Percentiles rank a stretch among this genome's conserved stretches.
Conservation (phyloP, 371 early-diverging fungal genomes). For the Mortierella polycephala region DNA sequence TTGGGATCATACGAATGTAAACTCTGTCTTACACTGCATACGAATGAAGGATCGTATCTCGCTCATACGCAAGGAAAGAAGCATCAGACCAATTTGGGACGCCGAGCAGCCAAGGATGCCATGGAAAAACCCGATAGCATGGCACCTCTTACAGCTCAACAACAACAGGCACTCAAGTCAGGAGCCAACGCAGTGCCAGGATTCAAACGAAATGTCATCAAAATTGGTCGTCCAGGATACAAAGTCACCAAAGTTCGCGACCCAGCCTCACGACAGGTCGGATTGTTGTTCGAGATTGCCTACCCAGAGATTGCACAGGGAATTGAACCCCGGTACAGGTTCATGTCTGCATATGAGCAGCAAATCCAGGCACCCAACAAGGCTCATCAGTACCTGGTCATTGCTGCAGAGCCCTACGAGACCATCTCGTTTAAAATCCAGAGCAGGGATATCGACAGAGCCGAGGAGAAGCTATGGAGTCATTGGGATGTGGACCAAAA, state of each 20-base stretch:
- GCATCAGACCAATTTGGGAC: constrained; percentile 95
- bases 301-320: constrained; percentile 90
- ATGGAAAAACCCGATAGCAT: constrained; percentile 71
- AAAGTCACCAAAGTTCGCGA: constrained; percentile 95
- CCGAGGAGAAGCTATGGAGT: constrained; percentile 88
- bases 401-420: constrained; percentile 98
- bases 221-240: constrained; percentile 98
- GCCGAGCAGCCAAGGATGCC: constrained; percentile 94
- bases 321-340: constrained; percentile 90
- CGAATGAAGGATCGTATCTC: constrained; percentile 96
- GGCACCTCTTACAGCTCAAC: constrained; percentile 58
- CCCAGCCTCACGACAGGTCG: constrained; percentile 87
- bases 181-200: constrained; percentile 56
- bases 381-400: constrained; percentile 89
- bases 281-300: constrained; percentile 93
- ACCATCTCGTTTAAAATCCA: constrained; percentile 95
- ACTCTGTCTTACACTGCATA: constrained; percentile 94
- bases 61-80: constrained; percentile 99
- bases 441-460: constrained; percentile 89
- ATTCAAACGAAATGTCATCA: constrained; percentile 79
- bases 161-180: constrained; percentile 37
- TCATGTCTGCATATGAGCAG: constrained; percentile 98
- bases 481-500: constrained; percentile 95
- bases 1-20: constrained; percentile 98
- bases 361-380: constrained; percentile 90